A percentile compares a stretch with the other conserved stretches of the same genome.
Evolutionary conservation across 2,329 filamentous ascomycete species (phyloP).

Genomic region (Cladosporium sp.): DNA sequence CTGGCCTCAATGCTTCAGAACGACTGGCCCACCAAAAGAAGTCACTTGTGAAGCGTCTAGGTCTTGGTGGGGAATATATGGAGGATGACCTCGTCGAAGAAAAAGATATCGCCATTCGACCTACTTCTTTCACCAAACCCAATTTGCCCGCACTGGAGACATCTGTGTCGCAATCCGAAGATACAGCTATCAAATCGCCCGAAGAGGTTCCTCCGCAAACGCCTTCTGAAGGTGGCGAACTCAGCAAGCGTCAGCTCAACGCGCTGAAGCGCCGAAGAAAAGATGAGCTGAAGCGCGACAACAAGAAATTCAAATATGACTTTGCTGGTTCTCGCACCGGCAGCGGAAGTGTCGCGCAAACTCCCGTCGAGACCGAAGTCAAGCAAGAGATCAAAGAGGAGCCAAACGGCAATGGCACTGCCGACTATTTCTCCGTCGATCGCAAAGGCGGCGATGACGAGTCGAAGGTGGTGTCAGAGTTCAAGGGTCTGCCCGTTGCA

Average conservation of each 20-base stretch:
- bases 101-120: conserved; percentile 52
- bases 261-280: conserved; percentile 93
- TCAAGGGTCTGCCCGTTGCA: conserved; percentile 76
- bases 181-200: conserved; percentile 27
- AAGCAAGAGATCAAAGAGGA: conserved; percentile 58
- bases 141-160: conserved; percentile 49
- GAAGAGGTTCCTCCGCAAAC: conserved; percentile 25
- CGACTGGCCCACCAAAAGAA: conserved; percentile 87
- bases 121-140: conserved; percentile 33
- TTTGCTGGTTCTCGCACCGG: conserved; percentile 62
- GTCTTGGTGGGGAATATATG: conserved; percentile 76
- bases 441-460: conserved; percentile 79
- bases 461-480: conserved; percentile 88
- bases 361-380: conserved; percentile 49
- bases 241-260: conserved; percentile 93
- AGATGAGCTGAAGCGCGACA: conserved; percentile 80
- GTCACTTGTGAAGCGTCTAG: conserved; percentile 74
- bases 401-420: conserved; percentile 42
- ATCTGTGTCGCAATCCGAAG: conserved; percentile 41
- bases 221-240: conserved; percentile 36
- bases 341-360: conserved; percentile 55
- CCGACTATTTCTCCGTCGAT: conserved; percentile 90
- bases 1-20: conserved; percentile 73
- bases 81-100: conserved; percentile 77
- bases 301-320: conserved; percentile 76